phyloP scores from a whole-genome alignment of 2,329 filamentous ascomycete genomes.

The Botryotinia calthae region DNA sequence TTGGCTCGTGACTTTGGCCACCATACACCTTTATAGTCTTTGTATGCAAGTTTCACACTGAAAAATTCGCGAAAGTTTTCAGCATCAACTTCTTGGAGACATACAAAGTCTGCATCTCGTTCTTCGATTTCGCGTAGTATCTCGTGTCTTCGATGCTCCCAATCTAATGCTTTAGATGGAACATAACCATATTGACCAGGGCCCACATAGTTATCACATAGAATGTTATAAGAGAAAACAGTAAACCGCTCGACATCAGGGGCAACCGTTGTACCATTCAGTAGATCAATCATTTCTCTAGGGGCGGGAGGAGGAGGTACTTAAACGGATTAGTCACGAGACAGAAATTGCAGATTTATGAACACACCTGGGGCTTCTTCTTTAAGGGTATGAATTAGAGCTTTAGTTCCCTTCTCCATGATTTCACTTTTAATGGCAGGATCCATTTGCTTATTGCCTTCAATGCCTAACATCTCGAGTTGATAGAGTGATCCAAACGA shows the following conservation, averaged over 20 bases:
- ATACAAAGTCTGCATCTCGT: constrained; percentile 83
- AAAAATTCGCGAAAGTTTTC: constrained; percentile 92
- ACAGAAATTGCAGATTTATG: constrained; percentile 29
- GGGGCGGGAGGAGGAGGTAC: constrained; percentile 74
- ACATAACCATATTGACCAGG: constrained; percentile 85
- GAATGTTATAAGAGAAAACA: constrained; percentile 90
- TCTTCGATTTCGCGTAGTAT: constrained; percentile 80
- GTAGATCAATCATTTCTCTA: constrained; percentile 76
- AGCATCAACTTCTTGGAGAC: constrained; percentile 88
- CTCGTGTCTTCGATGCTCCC: constrained; percentile 80
- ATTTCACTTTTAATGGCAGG: constrained; percentile 75
- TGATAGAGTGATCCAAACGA: constrained; percentile 88
- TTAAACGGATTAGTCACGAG: constrained; percentile 41
- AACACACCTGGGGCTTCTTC: constrained; percentile 79
- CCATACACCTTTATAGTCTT: constrained; percentile 91
- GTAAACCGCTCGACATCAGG: constrained; percentile 68
- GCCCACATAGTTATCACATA: constrained; percentile 92
- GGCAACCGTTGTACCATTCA: constrained; percentile 56
- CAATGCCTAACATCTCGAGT: constrained; percentile 84
- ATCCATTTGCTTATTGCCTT: constrained; percentile 85
- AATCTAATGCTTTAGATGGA: constrained; percentile 74
- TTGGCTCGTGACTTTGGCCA: constrained; percentile 87
- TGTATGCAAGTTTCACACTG: constrained; percentile 77
- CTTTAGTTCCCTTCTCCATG: constrained; percentile 82
- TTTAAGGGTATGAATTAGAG: constrained; percentile 76